Base-by-base conservation (phyloP, 1,139 yeast species). In the Pneumocystis jirovecii region DNA sequence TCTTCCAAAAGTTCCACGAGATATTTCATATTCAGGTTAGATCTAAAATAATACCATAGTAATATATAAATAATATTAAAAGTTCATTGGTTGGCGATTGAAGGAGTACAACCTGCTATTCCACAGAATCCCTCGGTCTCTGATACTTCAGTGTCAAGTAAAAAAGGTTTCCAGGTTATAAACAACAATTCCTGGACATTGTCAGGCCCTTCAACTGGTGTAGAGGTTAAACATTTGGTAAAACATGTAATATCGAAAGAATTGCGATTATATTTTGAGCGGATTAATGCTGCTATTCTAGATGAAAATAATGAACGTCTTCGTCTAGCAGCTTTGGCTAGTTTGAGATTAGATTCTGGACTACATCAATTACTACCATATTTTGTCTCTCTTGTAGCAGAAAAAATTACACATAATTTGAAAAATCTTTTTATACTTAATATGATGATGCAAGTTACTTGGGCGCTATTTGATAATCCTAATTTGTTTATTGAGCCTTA, bases 71-170 rank as follows among this genome's bases (percentile, higher is more conserved):
- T 50, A 50, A 50, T 12, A 10, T 50, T 15, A 50, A 64, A 65
- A 1, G 96, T 97, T 1, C 99, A 95, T 75, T 95, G 99, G 98
- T 80, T 95, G 60, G 97, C 98, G 0, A 89, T 95, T 67, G 99
- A 95, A 76, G 99, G 99, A 65, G 96, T 95, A 3, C 99, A 95
- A 74, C 98, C 99, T 0, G 87, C 95, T 64, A 93, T 95, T 66
- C 96, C 97, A 1, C 98, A 95, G 76, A 95, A 95, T 76, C 99
- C 99, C 45, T 83, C 87, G 61, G 84, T 91, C 34, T 81, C 85
- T 60, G 95, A 67, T 35, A 78, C 76, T 39, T 73, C 76, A 68
- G 73, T 74, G 63, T 74, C 82, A 1, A 75, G 76, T 29, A 73
- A 78, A 60, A 75, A 83, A 75, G 74, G 69, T 72, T 71, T 61